phyloP scores from a whole-genome alignment of 441 rosid species.

The Eutrema salsugineum region DNA sequence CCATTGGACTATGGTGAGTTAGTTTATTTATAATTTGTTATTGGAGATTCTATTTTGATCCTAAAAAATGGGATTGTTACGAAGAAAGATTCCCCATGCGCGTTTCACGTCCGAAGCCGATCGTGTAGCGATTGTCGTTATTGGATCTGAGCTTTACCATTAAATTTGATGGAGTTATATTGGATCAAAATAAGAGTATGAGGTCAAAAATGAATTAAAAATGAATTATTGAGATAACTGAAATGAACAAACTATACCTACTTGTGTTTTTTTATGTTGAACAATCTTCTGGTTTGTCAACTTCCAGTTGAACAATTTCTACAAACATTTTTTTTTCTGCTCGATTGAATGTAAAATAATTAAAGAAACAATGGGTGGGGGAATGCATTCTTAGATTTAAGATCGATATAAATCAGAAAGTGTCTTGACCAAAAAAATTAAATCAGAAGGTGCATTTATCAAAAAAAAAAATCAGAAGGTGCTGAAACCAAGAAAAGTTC shows the following conservation, averaged over 20 bases:
- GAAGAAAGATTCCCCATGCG: background rate
- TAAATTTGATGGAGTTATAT: background rate
- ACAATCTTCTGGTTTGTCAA: constrained; percentile 26
- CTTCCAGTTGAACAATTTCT: background rate
- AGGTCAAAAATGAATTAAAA: background rate
- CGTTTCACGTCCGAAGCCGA: background rate
- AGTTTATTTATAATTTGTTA: background rate
- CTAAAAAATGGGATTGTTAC: background rate
- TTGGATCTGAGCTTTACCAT: background rate
- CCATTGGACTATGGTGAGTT: background rate
- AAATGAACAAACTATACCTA: constrained; percentile 10
- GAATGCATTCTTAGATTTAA: background rate
- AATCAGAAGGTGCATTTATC: no score
- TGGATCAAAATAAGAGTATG: background rate
- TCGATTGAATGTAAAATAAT: background rate
- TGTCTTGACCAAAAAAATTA: no score
- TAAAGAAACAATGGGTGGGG: background rate
- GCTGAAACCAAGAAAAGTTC: no score
- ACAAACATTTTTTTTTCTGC: background rate
- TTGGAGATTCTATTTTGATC: background rate
- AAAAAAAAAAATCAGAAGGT: no score
- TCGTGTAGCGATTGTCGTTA: constrained; percentile 15
- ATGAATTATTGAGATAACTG: constrained; percentile 1
- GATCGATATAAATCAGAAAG: background rate
- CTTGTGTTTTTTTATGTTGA: constrained; percentile 19